Evolutionary conservation across 1,284 basidiomycete species (phyloP).

Genomic region (Rhodotorula sp.): DNA sequence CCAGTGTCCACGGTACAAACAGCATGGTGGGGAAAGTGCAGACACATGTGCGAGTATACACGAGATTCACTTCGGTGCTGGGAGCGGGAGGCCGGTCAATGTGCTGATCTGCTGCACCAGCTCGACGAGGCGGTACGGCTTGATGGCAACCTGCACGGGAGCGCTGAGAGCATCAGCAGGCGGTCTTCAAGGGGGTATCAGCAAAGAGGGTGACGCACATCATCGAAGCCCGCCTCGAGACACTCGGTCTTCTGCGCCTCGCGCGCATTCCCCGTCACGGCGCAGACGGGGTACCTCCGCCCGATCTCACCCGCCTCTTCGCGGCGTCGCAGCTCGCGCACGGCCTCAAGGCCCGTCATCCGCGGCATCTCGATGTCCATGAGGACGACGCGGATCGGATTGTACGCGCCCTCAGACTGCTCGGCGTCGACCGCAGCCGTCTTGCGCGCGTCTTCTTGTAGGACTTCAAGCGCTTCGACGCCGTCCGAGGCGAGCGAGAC

Average conservation of each 20-base stretch:
- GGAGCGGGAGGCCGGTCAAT: background rate
- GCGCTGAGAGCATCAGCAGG: background rate
- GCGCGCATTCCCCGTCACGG: constrained; percentile 16
- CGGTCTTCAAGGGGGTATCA: too few relatives aligned
- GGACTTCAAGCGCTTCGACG: constrained; percentile 50
- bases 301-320: constrained; percentile 25
- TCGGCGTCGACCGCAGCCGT: background rate
- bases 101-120: constrained; percentile 4
- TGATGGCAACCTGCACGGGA: constrained; percentile 4
- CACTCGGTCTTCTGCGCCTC: constrained; percentile 1
- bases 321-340: constrained; percentile 25
- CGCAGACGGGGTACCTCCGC: constrained; percentile 9
- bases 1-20: too few relatives aligned
- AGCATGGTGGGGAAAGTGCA: too few relatives aligned
- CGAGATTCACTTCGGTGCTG: background rate
- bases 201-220: background rate
- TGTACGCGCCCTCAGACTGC: background rate
- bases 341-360: constrained; percentile 34
- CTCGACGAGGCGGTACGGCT: constrained; percentile 17
- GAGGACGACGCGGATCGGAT: constrained; percentile 22
- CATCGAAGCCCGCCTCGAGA: constrained; percentile 14
- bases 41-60: too few relatives aligned
- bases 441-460: background rate
- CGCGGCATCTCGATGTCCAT: constrained; percentile 43
- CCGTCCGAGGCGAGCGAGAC: constrained; percentile 53